Percentiles rank a stretch among this genome's conserved stretches.
phyloP scores from a whole-genome alignment of 345 rosid genomes.

The Rhizophora apiculata region DNA sequence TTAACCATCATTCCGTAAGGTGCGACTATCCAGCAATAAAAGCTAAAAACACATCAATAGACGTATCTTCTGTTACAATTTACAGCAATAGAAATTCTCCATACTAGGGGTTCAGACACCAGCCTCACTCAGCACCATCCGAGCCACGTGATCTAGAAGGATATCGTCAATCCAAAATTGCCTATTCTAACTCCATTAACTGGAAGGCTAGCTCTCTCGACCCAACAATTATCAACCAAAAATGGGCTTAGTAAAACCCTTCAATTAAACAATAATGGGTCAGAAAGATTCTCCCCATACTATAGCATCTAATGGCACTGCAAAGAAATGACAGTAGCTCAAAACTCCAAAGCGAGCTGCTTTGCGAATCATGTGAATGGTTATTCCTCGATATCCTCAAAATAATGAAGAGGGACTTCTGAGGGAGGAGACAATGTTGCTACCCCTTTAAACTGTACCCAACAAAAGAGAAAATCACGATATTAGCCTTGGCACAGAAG shows the following conservation, averaged over 20 bases:
- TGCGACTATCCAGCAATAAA: no score
- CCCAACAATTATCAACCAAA: not conserved
- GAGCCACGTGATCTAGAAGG: no score
- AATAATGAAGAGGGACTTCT: conserved; percentile 10
- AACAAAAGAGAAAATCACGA: not conserved
- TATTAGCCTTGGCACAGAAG: not conserved
- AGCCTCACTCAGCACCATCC: no score
- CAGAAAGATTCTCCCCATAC: no score
- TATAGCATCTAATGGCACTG: not conserved
- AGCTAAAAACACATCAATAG: no score
- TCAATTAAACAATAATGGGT: not conserved
- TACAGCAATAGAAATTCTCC: no score
- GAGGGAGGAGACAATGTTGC: conserved; percentile 12
- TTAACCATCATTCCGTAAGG: no score
- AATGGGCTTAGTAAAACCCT: not conserved
- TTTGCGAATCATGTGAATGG: not conserved
- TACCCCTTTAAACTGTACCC: conserved; percentile 13
- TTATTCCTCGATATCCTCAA: conserved; percentile 6
- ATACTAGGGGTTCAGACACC: no score
- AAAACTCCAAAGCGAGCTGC: not conserved
- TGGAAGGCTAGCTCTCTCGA: no score
- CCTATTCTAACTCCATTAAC: no score
- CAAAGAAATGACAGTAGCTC: not conserved
- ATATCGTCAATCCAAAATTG: no score
- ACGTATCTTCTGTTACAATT: no score